Conservation (phyloP, 495 filamentous ascomycete genomes). For the Aspergillus egyptiacus region DNA sequence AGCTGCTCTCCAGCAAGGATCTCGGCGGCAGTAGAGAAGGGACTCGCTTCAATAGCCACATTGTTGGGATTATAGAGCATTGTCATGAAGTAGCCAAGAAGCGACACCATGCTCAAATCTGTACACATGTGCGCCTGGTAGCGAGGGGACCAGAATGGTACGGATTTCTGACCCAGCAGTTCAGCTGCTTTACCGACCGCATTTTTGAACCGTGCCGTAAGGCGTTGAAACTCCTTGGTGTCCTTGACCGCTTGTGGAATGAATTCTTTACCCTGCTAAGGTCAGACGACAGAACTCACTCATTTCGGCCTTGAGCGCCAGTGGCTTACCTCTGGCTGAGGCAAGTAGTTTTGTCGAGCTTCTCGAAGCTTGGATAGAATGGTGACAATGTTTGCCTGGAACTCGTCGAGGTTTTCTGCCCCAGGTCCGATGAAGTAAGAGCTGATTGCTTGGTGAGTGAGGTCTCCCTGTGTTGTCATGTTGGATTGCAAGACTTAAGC, state of each 20-base stretch:
- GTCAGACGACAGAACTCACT: too few relatives aligned
- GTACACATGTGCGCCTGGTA: conserved; percentile 41
- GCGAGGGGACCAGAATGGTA: conserved; percentile 12
- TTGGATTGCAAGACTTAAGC: too few relatives aligned
- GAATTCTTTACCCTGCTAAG: conserved; percentile 20
- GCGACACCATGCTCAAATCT: conserved; percentile 27
- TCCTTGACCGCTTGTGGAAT: conserved; percentile 25
- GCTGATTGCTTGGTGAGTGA: conserved; percentile 32
- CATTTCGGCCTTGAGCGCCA: not conserved
- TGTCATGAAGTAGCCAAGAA: conserved; percentile 43
- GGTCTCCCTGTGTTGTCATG: not conserved
- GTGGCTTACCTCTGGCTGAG: conserved; percentile 4
- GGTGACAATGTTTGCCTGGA: conserved; percentile 29
- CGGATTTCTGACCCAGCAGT: conserved; percentile 21
- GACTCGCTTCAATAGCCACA: conserved; percentile 41
- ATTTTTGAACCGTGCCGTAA: conserved; percentile 21
- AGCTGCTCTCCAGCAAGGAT: conserved; percentile 41
- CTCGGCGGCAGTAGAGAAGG: conserved; percentile 36
- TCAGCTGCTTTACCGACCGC: conserved; percentile 15
- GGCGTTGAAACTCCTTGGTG: conserved; percentile 22
- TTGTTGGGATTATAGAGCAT: conserved; percentile 50
- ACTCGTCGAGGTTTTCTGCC: conserved; percentile 34
- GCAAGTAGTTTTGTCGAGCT: conserved; percentile 27
- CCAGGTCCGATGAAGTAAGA: conserved; percentile 39
- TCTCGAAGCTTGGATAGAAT: conserved; percentile 30